Percentiles rank a stretch among this genome's conserved stretches.
These are phyloP conservation scores for Cymbopogon citratus DNA, from an alignment of 176 grass and related monocot species.

Conservation along the genomic window DNA sequence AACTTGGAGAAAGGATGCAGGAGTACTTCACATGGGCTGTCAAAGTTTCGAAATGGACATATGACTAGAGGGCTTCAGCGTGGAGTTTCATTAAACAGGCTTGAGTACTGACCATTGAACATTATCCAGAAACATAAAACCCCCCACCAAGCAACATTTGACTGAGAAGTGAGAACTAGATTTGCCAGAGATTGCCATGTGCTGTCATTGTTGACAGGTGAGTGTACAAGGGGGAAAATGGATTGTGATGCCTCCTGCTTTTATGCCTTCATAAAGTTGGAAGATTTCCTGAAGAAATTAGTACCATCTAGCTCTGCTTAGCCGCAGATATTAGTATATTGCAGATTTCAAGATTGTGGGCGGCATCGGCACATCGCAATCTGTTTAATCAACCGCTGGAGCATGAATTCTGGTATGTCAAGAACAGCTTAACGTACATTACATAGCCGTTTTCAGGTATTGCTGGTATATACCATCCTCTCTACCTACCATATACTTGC, in stretches of 20 bases:
- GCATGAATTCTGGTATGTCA: background rate
- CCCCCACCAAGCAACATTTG: background rate
- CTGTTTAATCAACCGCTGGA: background rate
- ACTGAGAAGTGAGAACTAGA: background rate
- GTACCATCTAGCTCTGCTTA: background rate
- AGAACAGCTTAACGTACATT: background rate
- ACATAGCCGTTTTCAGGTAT: background rate
- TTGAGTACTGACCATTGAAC: too few relatives aligned
- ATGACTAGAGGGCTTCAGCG: too few relatives aligned
- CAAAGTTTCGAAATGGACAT: conserved; percentile 18
- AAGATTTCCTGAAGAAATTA: conserved; percentile 1
- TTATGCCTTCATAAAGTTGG: background rate
- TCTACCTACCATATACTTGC: background rate
- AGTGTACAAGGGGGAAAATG: background rate
- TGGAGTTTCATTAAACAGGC: too few relatives aligned
- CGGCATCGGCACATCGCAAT: background rate
- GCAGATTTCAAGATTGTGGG: background rate
- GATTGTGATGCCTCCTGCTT: background rate
- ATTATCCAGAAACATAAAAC: conserved; percentile 3
- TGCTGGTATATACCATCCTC: background rate
- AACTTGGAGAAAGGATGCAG: background rate
- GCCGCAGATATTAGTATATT: too few relatives aligned
- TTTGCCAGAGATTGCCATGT: background rate
- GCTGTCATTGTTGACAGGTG: background rate
- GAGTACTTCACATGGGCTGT: conserved; percentile 27